These are phyloP conservation scores for Trifolium dubium DNA, from an alignment of 306 rosid genomes.

Conservation along the genomic window DNA sequence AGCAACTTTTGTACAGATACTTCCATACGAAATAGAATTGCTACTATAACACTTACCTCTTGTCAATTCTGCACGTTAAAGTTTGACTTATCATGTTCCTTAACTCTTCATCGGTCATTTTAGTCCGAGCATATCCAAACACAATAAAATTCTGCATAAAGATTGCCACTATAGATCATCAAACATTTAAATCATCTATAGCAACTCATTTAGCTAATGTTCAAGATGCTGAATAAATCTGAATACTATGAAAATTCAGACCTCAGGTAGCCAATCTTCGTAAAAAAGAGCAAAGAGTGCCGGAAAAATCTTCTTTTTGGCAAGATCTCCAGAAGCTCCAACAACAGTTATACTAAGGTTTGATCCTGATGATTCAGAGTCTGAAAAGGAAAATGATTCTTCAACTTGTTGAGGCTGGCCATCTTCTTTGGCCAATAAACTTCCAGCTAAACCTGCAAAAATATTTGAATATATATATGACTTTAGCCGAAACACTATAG, in stretches of 20 bases:
- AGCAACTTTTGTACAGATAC: constrained; percentile 12
- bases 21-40: constrained; percentile 19
- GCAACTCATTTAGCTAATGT: neutral
- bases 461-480: constrained; percentile 36
- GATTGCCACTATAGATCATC: constrained; percentile 28
- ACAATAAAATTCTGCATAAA: constrained; percentile 73
- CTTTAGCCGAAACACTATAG: constrained; percentile 31
- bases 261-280: constrained; percentile 91
- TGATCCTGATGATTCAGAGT: constrained; percentile 51
- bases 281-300: constrained; percentile 95
- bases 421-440: constrained; percentile 57
- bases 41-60: constrained; percentile 60
- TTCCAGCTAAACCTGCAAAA: constrained; percentile 61
- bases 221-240: constrained; percentile 17
- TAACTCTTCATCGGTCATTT: constrained; percentile 79
- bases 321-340: constrained; percentile 99
- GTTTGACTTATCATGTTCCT: constrained; percentile 83
- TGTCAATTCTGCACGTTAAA: constrained; percentile 89
- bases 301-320: constrained; percentile 94
- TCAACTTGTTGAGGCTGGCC: constrained; percentile 45
- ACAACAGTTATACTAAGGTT: constrained; percentile 85
- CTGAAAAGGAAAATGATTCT: constrained; percentile 50
- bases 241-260: constrained; percentile 35
- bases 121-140: constrained; percentile 85
- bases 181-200: constrained; percentile 24